These are phyloP conservation scores for Xylaria multiplex DNA, from an alignment of 2,329 filamentous ascomycete species.

Conservation along the genomic window DNA sequence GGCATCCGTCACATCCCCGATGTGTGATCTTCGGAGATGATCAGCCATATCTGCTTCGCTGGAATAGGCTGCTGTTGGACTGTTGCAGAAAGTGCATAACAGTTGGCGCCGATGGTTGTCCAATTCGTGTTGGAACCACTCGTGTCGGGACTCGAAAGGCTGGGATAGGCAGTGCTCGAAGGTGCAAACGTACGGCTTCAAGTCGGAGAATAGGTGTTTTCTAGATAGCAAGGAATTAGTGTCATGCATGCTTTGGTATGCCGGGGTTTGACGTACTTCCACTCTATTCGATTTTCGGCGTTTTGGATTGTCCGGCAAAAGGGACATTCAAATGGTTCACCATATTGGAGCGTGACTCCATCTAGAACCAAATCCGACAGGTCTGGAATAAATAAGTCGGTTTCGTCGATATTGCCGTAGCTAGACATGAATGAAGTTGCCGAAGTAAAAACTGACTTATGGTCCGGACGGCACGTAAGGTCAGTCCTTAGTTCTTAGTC, in stretches of 20 bases:
- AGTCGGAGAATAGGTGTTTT: constrained; percentile 3
- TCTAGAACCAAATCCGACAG: constrained; percentile 4
- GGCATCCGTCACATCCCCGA: too few relatives aligned
- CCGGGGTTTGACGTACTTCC: not conserved
- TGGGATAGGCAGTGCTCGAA: constrained; percentile 9
- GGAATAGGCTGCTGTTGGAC: too few relatives aligned
- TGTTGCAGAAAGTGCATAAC: not conserved
- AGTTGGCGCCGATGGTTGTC: constrained; percentile 8
- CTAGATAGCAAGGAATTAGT: not conserved
- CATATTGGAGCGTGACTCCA: constrained; percentile 11
- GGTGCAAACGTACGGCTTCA: not conserved
- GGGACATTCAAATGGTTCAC: constrained; percentile 3
- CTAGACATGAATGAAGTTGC: constrained; percentile 12
- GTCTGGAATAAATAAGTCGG: not conserved
- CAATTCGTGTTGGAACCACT: constrained; percentile 12
- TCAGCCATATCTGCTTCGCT: too few relatives aligned
- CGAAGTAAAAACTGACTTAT: not conserved
- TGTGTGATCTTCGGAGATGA: too few relatives aligned
- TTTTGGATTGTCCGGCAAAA: constrained; percentile 13
- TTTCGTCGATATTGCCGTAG: constrained; percentile 1
- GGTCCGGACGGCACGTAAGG: not conserved
- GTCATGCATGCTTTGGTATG: not conserved
- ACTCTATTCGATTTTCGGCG: not conserved
- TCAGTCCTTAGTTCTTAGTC: too few relatives aligned
- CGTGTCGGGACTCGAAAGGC: not conserved